Base-by-base conservation (phyloP, 208 protist species). In the Trypanosoma grayi region DNA sequence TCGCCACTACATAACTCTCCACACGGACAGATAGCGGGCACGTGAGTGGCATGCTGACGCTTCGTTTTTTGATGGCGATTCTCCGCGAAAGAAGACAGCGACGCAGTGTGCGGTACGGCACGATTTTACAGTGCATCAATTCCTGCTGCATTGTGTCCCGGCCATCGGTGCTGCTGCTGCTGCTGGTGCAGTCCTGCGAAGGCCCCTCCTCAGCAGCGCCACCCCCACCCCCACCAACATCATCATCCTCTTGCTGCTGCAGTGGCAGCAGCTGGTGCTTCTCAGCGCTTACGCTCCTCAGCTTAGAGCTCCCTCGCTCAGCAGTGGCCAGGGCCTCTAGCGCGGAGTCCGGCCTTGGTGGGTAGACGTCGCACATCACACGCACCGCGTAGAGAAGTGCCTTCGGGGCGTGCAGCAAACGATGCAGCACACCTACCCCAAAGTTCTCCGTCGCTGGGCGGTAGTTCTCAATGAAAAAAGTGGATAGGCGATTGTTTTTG, bases 401-500 rank as follows among this genome's bases (percentile, higher is more conserved):
- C 50, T 75, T 81, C 31, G 86, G 82, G 0, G 79, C 85, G 58
- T 72, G 73, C 41, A 93, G 69, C 14, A 95, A 73, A 22, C 90
- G 90, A 76, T 95, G 81, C 39, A 95, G 71, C n/a, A 82, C 74
- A 1, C 70, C 68, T 11, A 93, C 74, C 36, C 77, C 71, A 64
- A 95, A 92, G 51, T 63, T 84, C 48, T 85, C 81, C 30, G 44
- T 36, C 24, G 92, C 85, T 5, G 56, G 60, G 16, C 82, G 62
- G 72, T 90, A 92, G 54, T 63, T 65, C 16, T 52, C 66, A 41
- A 86, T 79, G 34, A 37, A 55, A 34, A 73, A 80, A 13, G 89
- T 92, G 0, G 85, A 84, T 47, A 95, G 82, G 28, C 76, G 1
- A 36, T n/a, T 31, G 4, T 18, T 48, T 51, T 61, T 56, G 14